Evolutionary conservation across 768 basidiomycete genomes (phyloP).

Genomic region (Russula compacta): DNA sequence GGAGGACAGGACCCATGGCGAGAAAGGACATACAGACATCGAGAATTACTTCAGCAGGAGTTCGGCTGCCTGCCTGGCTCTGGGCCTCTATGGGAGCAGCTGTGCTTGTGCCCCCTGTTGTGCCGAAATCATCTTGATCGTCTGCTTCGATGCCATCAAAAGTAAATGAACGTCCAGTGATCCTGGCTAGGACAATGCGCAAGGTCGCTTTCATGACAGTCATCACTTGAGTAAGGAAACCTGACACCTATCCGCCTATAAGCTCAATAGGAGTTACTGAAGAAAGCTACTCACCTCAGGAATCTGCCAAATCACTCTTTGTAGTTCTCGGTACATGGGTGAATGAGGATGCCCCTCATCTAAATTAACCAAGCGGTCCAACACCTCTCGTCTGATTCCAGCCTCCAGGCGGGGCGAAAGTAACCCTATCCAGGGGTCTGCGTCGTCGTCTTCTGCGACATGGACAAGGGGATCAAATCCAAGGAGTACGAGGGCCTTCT

Average conservation of each 20-base stretch:
- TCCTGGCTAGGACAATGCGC: constrained; percentile 28
- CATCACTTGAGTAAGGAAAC: constrained; percentile 30
- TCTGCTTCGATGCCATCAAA: constrained; percentile 28
- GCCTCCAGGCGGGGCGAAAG: constrained; percentile 35
- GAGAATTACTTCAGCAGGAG: constrained; percentile 30
- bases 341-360: constrained; percentile 13
- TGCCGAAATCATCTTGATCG: constrained; percentile 51
- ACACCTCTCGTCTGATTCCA: constrained; percentile 54
- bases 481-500: constrained; percentile 55
- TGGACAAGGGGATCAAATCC: constrained; percentile 57
- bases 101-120: constrained; percentile 34
- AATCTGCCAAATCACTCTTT: constrained; percentile 57
- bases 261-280: not conserved
- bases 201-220: constrained; percentile 36
- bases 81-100: constrained; percentile 26
- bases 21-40: constrained; percentile 53
- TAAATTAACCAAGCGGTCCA: constrained; percentile 30
- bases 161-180: constrained; percentile 17
- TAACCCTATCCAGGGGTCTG: constrained; percentile 39
- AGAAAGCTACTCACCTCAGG: constrained; percentile 44
- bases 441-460: constrained; percentile 26
- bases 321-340: constrained; percentile 34
- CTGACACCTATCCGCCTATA: constrained; percentile 41
- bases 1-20: constrained; percentile 52
- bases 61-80: constrained; percentile 24